These are phyloP conservation scores for Colletotrichum salicis DNA, from an alignment of 2,329 filamentous ascomycete genomes.

Conservation along the genomic window DNA sequence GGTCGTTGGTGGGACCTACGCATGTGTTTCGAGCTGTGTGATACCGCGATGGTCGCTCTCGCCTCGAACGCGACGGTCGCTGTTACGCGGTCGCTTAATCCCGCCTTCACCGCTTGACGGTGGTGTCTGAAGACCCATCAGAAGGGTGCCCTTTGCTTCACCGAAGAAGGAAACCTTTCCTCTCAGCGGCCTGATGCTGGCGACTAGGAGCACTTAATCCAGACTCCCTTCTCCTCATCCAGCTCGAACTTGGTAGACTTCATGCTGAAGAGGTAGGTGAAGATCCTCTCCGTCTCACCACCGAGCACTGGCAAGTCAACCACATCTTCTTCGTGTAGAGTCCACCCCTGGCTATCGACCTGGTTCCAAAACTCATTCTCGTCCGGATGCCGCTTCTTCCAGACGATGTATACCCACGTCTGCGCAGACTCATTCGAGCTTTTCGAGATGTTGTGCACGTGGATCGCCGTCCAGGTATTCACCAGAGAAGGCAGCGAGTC, in stretches of 20 bases:
- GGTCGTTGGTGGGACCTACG: not conserved
- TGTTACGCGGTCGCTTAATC: not conserved
- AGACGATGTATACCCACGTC: constrained; percentile 63
- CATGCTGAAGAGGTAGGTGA: constrained; percentile 61
- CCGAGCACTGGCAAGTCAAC: constrained; percentile 59
- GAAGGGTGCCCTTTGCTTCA: not conserved
- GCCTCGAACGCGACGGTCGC: not conserved
- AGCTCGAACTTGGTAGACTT: not conserved
- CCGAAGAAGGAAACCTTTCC: not conserved
- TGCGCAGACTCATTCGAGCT: constrained; percentile 29
- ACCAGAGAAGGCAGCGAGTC: constrained; percentile 66
- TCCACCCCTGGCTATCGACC: constrained; percentile 59
- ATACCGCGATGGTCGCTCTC: not conserved
- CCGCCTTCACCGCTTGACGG: too few species aligned
- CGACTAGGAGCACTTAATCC: constrained; percentile 4
- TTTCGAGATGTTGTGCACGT: constrained; percentile 48
- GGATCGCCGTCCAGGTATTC: constrained; percentile 62
- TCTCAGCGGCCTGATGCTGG: not conserved
- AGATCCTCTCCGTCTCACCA: constrained; percentile 56
- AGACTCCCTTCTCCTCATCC: not conserved
- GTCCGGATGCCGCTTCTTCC: constrained; percentile 66
- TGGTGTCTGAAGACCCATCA: not conserved
- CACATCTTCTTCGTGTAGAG: constrained; percentile 50
- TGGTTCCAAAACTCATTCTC: constrained; percentile 61
- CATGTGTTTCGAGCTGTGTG: not conserved